Conservation (phyloP, 2,329 filamentous ascomycete species). For the Colletotrichum lini region DNA sequence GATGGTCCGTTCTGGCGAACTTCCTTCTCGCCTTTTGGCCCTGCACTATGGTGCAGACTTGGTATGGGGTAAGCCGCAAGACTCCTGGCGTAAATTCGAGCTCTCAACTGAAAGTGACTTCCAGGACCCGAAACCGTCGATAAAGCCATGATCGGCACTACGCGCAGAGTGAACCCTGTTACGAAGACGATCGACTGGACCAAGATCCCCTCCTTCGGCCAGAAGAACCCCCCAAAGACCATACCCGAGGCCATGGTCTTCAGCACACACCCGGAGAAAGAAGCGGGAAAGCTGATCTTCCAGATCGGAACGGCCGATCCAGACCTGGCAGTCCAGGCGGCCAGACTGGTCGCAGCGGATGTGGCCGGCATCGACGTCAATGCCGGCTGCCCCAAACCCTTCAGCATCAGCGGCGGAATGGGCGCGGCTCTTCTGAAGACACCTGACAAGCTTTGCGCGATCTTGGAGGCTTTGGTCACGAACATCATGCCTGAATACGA, state of each 20-base stretch:
- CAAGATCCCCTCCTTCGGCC: slow-evolving; percentile 79
- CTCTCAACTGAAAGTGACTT: slow-evolving; percentile 19
- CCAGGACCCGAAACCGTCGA: slow-evolving; percentile 94
- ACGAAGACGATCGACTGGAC: slow-evolving; percentile 90
- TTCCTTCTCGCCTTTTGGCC: slow-evolving; percentile 89
- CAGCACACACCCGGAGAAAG: slow-evolving; percentile 82
- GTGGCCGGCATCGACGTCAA: slow-evolving; percentile 97
- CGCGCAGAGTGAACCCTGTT: slow-evolving; percentile 80
- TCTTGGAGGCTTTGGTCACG: slow-evolving; percentile 85
- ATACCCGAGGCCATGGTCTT: slow-evolving; percentile 81
- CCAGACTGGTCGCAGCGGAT: slow-evolving; percentile 85
- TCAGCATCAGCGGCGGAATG: slow-evolving; percentile 95
- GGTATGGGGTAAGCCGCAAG: slow-evolving; percentile 82
- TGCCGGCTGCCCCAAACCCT: slow-evolving; percentile 97
- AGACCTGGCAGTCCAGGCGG: slow-evolving; percentile 85
- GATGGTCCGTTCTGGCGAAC: slow-evolving; percentile 98
- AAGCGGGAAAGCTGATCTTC: slow-evolving; percentile 84
- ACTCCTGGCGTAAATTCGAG: too few species aligned
- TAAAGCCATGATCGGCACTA: slow-evolving; percentile 89
- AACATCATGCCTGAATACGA: slow-evolving; percentile 83
- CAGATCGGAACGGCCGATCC: slow-evolving; percentile 93
- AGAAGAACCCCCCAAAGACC: slow-evolving; percentile 69
- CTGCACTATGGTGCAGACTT: slow-evolving; percentile 96
- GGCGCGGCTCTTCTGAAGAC: slow-evolving; percentile 90
- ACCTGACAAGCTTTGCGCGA: slow-evolving; percentile 86